Base-by-base conservation (phyloP, 176 grass and related monocot species). In the Poa annua region DNA sequence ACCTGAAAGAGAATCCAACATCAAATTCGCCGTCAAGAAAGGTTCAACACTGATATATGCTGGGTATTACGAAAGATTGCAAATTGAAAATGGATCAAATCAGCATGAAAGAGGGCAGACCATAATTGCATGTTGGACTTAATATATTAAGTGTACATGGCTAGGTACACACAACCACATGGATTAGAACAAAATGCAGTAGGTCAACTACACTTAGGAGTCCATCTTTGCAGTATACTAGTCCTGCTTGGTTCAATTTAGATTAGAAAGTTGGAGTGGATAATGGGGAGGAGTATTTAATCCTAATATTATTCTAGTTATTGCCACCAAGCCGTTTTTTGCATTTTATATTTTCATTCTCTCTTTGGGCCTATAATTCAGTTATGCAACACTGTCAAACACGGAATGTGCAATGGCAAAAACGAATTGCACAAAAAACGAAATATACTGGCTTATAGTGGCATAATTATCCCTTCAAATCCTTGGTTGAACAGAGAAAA, bases 1-100 rank as follows among this genome's bases (percentile, higher is more conserved):
- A 98, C 91, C 96, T 98, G 86, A 80, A 91, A 86, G 17, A 86
- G 47, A 91, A 80, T 8, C 17, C 75, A 83, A 15, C 32, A 80
- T 92, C 55, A 80, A 80, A 74, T 52, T 83, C 41, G 11, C 17
- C 10, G 26, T 52, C 3, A 48, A 76, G 51, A 68, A 41, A 82
- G 41, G 38, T 21, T 4, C 1, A 8, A 80, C 39, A 68, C 55
- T 55, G 21, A 15, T 61, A 75, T 59, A 81, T 22, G 69, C 8
- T 60, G n/a, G 57, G 8, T 45, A 29, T 35, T 79, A 65, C 56
- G 74, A 74, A 54, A 4, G n/a, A 39, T n/a, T 45, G 1, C 25
- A 50, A 9, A 21, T 14, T 80, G 14, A 20, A 15, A 53, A 64
- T 50, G 60, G 29, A 69, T 4, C 22, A 60, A 84, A 48, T 41